Percentiles rank a stretch among this genome's conserved stretches.
phyloP scores from a whole-genome alignment of 2,329 filamentous ascomycete species.

The Xylariaceae sp. region DNA sequence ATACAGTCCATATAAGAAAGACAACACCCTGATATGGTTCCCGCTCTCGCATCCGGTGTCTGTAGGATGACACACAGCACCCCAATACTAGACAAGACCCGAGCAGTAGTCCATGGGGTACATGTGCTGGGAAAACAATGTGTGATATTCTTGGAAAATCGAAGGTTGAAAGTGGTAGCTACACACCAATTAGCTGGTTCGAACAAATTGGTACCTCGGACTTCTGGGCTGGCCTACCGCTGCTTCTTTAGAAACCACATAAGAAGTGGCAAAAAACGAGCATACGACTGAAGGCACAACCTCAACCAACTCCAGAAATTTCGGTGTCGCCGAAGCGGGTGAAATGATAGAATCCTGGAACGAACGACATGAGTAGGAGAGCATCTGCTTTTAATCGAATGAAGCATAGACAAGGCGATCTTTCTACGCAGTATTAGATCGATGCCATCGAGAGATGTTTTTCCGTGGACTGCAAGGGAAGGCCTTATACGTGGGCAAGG shows the following conservation, averaged over 20 bases:
- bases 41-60: conserved; percentile 30
- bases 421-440: not conserved
- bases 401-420: not conserved
- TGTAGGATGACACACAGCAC: conserved; percentile 37
- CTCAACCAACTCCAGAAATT: conserved; percentile 30
- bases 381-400: conserved; percentile 21
- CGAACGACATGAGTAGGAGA: conserved; percentile 20
- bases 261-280: conserved; percentile 33
- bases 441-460: not conserved
- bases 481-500: conserved; percentile 15
- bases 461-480: not conserved
- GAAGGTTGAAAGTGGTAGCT: not conserved
- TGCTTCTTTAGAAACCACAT: conserved; percentile 27
- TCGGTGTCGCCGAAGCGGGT: conserved; percentile 4
- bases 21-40: conserved; percentile 34
- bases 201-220: not conserved
- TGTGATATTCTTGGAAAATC: conserved; percentile 10
- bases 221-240: conserved; percentile 3
- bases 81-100: conserved; percentile 35
- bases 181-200: not conserved
- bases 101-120: conserved; percentile 31
- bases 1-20: conserved; percentile 32
- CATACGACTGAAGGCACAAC: conserved; percentile 31
- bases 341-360: not conserved
- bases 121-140: conserved; percentile 15